Conservation (phyloP, 2,329 filamentous ascomycete genomes). For the Aspergillus fructus region DNA sequence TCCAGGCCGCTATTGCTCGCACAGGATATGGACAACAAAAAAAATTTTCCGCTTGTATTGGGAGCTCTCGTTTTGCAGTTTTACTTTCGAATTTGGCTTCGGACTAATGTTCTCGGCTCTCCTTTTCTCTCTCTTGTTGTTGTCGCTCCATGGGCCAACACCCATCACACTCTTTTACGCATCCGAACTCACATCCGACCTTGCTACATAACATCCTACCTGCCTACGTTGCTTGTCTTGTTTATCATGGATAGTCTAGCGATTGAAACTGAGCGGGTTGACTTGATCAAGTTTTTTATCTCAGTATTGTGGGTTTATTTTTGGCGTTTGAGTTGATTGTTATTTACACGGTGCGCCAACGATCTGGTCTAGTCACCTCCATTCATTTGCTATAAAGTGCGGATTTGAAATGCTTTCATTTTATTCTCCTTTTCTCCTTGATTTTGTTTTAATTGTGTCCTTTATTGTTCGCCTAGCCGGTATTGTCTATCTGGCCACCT, state of each 20-base stretch:
- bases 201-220: constrained; percentile 5
- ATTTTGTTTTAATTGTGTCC: constrained; percentile 11
- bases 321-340: constrained; percentile 20
- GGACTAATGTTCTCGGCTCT: background rate
- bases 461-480: constrained; percentile 6
- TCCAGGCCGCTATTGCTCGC: background rate
- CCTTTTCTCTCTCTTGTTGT: background rate
- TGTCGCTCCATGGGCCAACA: constrained; percentile 7
- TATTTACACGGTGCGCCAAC: constrained; percentile 11
- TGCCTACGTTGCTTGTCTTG: constrained; percentile 20
- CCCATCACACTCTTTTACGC: constrained; percentile 18
- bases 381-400: constrained; percentile 20
- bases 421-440: constrained; percentile 1
- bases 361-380: constrained; percentile 17
- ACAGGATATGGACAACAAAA: background rate
- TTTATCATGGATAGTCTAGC: constrained; percentile 31
- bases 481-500: constrained; percentile 5
- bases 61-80: background rate
- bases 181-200: background rate
- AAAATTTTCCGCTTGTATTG: background rate
- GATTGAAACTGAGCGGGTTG: constrained; percentile 31
- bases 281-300: constrained; percentile 6
- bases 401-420: constrained; percentile 14
- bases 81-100: constrained; percentile 1
- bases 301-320: constrained; percentile 19